phyloP scores from a whole-genome alignment of 306 rosid genomes.

The Trichosanthes truncata region DNA sequence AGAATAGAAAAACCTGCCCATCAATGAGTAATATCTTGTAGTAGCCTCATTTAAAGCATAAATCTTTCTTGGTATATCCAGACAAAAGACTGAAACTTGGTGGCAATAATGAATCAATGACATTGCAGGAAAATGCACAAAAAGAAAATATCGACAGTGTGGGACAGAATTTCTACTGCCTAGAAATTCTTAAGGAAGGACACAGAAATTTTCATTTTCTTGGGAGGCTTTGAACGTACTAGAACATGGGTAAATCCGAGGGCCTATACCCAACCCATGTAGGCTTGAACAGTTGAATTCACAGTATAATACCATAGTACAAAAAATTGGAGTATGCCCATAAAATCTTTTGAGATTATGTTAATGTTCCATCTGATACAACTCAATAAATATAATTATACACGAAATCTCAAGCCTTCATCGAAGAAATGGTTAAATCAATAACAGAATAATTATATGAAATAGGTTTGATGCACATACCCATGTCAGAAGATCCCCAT shows the following conservation, averaged over 20 bases:
- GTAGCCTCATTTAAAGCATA: too few relatives aligned
- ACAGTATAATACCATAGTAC: not conserved
- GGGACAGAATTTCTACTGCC: not conserved
- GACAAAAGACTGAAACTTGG: too few relatives aligned
- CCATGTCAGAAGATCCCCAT: conserved; percentile 85
- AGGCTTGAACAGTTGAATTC: not conserved
- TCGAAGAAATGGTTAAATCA: not conserved
- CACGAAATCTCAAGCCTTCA: not conserved
- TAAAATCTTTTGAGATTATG: not conserved
- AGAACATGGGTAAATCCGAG: not conserved
- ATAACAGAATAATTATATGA: not conserved
- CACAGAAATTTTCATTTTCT: not conserved
- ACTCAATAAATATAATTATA: not conserved
- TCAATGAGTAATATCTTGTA: too few relatives aligned
- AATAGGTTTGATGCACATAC: conserved; percentile 34
- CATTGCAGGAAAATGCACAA: not conserved
- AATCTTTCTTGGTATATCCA: too few relatives aligned
- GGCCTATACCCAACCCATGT: not conserved
- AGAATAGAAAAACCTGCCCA: too few relatives aligned
- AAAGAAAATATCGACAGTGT: too few relatives aligned
- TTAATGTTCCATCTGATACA: not conserved
- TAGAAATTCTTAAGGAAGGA: not conserved
- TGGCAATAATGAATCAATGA: too few relatives aligned
- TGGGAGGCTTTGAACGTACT: not conserved
- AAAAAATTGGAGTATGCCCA: not conserved